Evolutionary conservation across 2,329 filamentous ascomycete species (phyloP).

Genomic region (Colletotrichum plurivorum): DNA sequence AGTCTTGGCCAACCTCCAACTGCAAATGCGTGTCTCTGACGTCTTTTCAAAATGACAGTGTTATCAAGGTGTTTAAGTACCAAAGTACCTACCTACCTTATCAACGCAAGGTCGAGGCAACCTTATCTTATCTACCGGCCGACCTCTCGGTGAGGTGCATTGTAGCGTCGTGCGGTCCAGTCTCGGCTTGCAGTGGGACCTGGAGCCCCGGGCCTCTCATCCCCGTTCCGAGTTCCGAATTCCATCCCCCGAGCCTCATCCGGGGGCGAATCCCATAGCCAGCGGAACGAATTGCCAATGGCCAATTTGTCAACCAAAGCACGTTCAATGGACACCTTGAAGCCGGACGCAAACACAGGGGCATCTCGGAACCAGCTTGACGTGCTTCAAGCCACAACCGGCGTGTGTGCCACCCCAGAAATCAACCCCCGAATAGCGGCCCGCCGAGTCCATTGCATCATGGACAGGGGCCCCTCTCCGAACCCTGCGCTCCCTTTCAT

Average conservation of each 20-base stretch:
- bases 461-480: slow-evolving; percentile 22
- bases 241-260: slow-evolving; percentile 26
- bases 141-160: not conserved
- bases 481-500: not conserved
- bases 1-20: not conserved
- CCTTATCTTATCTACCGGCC: slow-evolving; percentile 26
- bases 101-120: not conserved
- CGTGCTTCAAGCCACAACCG: not conserved
- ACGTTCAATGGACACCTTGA: not conserved
- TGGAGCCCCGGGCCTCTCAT: not conserved
- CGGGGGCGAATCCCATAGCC: slow-evolving; percentile 1
- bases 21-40: not conserved
- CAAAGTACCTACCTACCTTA: not conserved
- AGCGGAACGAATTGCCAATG: slow-evolving; percentile 21
- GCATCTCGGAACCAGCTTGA: not conserved
- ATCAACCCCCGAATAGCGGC: not conserved
- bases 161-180: not conserved
- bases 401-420: not conserved
- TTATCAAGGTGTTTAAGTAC: not conserved
- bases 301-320: slow-evolving; percentile 4
- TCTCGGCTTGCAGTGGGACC: not conserved
- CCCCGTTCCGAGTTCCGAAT: slow-evolving; percentile 36
- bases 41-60: not conserved
- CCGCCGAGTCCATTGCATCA: slow-evolving; percentile 34
- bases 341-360: not conserved